phyloP scores from a whole-genome alignment of 169 alveolate genomes.

The Eimeria sp. region DNA sequence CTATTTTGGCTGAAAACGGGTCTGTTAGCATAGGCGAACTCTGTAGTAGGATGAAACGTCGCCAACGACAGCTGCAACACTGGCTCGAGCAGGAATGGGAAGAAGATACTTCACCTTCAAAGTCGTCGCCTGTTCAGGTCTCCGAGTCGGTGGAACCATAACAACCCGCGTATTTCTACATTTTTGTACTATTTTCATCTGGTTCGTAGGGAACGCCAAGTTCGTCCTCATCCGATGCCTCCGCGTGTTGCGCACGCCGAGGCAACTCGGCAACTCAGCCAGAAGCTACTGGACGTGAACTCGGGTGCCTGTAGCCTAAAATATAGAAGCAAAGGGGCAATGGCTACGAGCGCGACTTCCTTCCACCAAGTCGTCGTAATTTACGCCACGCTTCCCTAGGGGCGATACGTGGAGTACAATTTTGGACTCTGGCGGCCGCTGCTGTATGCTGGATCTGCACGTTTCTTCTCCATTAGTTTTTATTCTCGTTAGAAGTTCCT shows the following conservation, averaged over 20 bases:
- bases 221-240: neutral
- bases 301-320: neutral
- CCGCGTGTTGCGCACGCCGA: neutral
- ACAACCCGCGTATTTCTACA: neutral
- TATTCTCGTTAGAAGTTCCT: neutral
- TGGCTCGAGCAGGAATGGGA: constrained; percentile 68
- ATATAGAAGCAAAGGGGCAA: neutral
- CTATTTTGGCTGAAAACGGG: constrained; percentile 55
- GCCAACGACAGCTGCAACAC: constrained; percentile 17
- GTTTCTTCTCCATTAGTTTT: neutral
- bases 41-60: constrained; percentile 11
- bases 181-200: neutral
- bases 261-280: neutral
- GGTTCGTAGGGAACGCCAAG: too few relatives aligned
- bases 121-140: neutral
- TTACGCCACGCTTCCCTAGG: neutral
- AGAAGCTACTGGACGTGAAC: neutral
- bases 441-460: neutral
- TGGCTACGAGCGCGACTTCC: neutral
- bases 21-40: constrained; percentile 13
- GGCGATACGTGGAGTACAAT: neutral
- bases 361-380: neutral
- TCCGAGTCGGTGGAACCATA: neutral
- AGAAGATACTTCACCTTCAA: constrained; percentile 3
- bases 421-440: neutral